phyloP scores from a whole-genome alignment of 495 filamentous ascomycete species.

The Margaritispora aquatica region DNA sequence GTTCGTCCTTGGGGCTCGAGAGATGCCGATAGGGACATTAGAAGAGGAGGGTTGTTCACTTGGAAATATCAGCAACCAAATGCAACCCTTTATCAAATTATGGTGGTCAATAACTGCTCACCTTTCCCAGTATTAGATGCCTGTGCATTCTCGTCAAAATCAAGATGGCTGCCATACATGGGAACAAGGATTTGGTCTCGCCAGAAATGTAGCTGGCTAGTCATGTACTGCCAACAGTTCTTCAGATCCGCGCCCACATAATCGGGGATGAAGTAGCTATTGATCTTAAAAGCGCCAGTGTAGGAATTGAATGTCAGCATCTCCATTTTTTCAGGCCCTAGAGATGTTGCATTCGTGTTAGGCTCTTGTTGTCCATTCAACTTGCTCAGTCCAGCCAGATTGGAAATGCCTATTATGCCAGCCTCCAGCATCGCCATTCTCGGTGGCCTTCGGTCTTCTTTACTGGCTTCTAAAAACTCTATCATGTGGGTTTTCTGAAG shows the following conservation, averaged over 20 bases:
- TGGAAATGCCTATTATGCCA: not conserved
- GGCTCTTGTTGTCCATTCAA: not conserved
- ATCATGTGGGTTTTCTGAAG: not conserved
- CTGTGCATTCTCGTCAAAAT: not conserved
- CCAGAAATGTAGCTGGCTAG: not conserved
- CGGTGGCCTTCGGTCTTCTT: not conserved
- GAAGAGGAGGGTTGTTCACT: not conserved
- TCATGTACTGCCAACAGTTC: not conserved
- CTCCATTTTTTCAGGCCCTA: not conserved
- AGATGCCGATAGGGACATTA: not conserved
- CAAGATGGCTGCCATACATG: not conserved
- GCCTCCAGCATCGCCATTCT: not conserved
- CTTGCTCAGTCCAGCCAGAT: not conserved
- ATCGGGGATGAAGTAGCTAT: not conserved
- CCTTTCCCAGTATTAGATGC: not conserved
- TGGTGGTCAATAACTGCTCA: not conserved
- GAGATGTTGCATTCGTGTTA: not conserved
- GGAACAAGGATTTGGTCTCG: not conserved
- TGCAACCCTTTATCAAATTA: not conserved
- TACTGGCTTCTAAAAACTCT: not conserved
- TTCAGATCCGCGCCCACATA: not conserved
- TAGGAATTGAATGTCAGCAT: not conserved
- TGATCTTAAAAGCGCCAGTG: not conserved
- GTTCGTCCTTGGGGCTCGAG: not conserved
- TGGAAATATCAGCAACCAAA: not conserved